Conservation (phyloP, 768 basidiomycete genomes). For the Boletus rex-veris region DNA sequence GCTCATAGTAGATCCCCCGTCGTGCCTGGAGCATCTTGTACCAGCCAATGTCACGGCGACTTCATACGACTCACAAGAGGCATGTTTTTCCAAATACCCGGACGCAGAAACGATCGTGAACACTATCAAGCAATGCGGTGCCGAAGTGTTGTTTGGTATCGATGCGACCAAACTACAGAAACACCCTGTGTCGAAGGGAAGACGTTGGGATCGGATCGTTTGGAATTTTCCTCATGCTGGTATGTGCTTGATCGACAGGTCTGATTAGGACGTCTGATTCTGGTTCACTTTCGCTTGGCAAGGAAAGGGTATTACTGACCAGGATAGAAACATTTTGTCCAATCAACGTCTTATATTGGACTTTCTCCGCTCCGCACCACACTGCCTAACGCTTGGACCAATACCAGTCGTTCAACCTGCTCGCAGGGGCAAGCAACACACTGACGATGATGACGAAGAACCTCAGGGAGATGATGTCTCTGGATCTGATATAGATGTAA, state of each 20-base stretch:
- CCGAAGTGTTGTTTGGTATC: slow-evolving; percentile 70
- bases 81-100: slow-evolving; percentile 81
- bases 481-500: slow-evolving; percentile 14
- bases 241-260: slow-evolving; percentile 25
- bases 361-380: slow-evolving; percentile 73
- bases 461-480: slow-evolving; percentile 25
- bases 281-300: slow-evolving; percentile 3
- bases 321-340: slow-evolving; percentile 86
- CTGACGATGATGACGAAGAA: slow-evolving; percentile 43
- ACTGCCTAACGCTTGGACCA: slow-evolving; percentile 56
- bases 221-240: slow-evolving; percentile 99
- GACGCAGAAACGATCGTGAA: slow-evolving; percentile 60
- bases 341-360: slow-evolving; percentile 83
- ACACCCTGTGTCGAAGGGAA: slow-evolving; percentile 50
- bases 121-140: slow-evolving; percentile 54
- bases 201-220: slow-evolving; percentile 72
- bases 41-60: slow-evolving; percentile 78
- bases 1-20: slow-evolving; percentile 49
- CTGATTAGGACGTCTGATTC: not conserved
- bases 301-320: slow-evolving; percentile 90
- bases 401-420: slow-evolving; percentile 41
- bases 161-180: slow-evolving; percentile 82
- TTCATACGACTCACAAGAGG: slow-evolving; percentile 74
- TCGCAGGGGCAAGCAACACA: slow-evolving; percentile 43
- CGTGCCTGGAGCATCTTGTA: slow-evolving; percentile 49